Evolutionary conservation across 2,329 filamentous ascomycete species (phyloP), one percentile per base, ranked within the genome.

Genomic region (Fusarium mundagurra): DNA sequence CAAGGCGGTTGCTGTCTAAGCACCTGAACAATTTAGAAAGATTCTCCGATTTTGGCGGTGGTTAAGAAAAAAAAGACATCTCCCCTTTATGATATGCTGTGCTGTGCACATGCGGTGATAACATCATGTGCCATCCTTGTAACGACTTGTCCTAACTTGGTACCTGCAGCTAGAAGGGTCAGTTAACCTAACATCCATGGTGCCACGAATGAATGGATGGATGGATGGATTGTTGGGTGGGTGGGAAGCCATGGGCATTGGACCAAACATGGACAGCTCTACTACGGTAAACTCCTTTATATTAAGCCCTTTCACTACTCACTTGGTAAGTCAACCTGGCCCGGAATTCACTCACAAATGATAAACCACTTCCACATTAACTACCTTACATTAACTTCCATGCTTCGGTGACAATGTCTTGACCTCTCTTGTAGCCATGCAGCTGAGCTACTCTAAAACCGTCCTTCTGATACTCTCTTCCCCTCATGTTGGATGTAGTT

Each of bases 111-210:
- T 54, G 43, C 43, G 39, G 43, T 53, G 31, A 50, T 39, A 74
- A 47, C 55, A 55, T 67, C 71, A 74, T 71, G 67, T 67, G 59
- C 55, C 50, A 51, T 60, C 44, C 53, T 58, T 31, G 53, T 27
- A 64, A 61, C 39, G 67, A 72, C 72, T 72, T 74, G 68, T 72
- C 72, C 71, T 55, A 67, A 74, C 71, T 69, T 57, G 72, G 72
- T 74, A 74, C 72, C 72, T 75, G 72, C 72, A 74, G 72, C 68
- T 72, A 59, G 68, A 74, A 58, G 60, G 61, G 51, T 34, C 36
- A 70, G 66, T 61, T 38, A 54, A 64, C 57, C 51, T 55, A 55
- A n/a, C 24, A 43, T 55, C 36, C 51, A 63, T 74, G 47, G 60
- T 69, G 72, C 71, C 68, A 74, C 67, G 47, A 60, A 61, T 64